Evolutionary conservation across 257 asterid genomes (phyloP).

Genomic region (Apocynum venetum): DNA sequence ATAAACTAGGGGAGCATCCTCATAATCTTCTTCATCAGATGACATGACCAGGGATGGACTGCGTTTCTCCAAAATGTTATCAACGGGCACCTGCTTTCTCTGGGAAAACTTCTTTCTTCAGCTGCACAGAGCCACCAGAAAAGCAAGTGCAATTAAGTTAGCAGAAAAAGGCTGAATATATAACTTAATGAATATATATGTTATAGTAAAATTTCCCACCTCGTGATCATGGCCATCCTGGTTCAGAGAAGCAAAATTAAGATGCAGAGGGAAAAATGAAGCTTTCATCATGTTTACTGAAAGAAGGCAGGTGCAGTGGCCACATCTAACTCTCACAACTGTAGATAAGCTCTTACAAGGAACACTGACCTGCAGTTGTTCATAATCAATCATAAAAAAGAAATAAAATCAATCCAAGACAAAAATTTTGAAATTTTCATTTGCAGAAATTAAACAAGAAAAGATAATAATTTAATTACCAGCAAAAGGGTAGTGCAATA

Average conservation of each 20-base stretch:
- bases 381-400: background rate
- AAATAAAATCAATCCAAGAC: too few relatives aligned
- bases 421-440: background rate
- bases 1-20: constrained; percentile 23
- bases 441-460: too few relatives aligned
- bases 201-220: constrained; percentile 10
- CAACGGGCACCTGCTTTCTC: constrained; percentile 23
- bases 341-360: constrained; percentile 54
- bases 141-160: too few relatives aligned
- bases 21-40: constrained; percentile 44
- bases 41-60: constrained; percentile 17
- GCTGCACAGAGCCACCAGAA: constrained; percentile 12
- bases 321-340: constrained; percentile 71
- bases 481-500: constrained; percentile 68
- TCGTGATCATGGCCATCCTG: constrained; percentile 21
- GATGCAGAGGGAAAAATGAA: constrained; percentile 37
- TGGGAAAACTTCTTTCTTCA: constrained; percentile 25
- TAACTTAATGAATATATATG: background rate
- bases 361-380: constrained; percentile 59
- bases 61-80: constrained; percentile 7
- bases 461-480: constrained; percentile 24
- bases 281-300: constrained; percentile 53
- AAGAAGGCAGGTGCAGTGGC: constrained; percentile 62
- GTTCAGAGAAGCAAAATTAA: constrained; percentile 33
- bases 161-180: background rate